Conservation (phyloP, 495 filamentous ascomycete species). For the Cairneyella variabilis region DNA sequence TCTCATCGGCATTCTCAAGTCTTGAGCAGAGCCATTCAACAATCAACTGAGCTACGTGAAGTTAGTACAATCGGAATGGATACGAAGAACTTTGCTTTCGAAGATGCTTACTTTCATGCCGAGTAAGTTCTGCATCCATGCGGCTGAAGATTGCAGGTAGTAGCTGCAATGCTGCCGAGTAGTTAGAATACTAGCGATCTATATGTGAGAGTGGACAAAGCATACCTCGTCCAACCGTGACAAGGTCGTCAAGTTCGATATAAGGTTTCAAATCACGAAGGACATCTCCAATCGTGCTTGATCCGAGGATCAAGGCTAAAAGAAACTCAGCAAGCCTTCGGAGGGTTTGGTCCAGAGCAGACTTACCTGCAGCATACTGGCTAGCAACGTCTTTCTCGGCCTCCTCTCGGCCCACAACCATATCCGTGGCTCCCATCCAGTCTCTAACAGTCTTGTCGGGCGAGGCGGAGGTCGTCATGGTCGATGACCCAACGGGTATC, state of each 20-base stretch:
- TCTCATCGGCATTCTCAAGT: conserved; percentile 11
- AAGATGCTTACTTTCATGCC: conserved; percentile 11
- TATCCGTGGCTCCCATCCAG: too few relatives aligned
- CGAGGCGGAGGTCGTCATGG: too few relatives aligned
- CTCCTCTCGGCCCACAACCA: too few relatives aligned
- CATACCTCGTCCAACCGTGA: conserved; percentile 5
- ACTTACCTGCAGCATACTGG: too few relatives aligned
- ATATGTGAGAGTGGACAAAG: neutral
- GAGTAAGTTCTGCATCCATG: neutral
- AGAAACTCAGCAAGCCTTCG: neutral
- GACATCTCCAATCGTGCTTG: neutral
- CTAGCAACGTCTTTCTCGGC: too few relatives aligned
- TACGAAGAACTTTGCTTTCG: neutral
- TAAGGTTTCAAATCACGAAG: neutral
- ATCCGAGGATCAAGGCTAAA: neutral
- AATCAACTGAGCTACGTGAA: conserved; percentile 10
- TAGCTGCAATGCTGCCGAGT: neutral
- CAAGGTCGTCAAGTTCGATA: neutral
- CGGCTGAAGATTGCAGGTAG: neutral
- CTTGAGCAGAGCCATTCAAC: conserved; percentile 16
- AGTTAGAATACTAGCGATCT: neutral
- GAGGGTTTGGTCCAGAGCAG: too few relatives aligned
- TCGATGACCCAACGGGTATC: too few relatives aligned
- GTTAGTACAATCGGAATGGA: conserved; percentile 6
- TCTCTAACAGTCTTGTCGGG: too few relatives aligned